Conservation (phyloP, 257 asterid species). For the Solanum bulbocastanum region DNA sequence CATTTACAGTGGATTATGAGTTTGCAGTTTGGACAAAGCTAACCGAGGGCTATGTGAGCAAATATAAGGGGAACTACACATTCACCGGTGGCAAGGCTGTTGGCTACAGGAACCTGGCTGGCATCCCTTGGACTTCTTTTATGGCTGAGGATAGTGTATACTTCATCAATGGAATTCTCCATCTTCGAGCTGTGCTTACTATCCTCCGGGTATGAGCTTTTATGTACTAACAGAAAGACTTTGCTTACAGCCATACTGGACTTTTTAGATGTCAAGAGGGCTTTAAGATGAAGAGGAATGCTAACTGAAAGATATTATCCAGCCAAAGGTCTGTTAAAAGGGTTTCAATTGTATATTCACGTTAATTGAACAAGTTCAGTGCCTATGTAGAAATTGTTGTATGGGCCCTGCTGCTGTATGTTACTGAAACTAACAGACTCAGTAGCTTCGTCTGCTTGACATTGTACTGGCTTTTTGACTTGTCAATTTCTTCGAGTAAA, state of each 20-base stretch:
- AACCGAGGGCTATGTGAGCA: neutral
- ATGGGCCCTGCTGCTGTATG: neutral
- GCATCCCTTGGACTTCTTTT: conserved; percentile 6
- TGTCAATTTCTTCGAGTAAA: neutral
- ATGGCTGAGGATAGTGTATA: neutral
- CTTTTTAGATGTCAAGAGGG: neutral
- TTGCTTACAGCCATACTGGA: neutral
- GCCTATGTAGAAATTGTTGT: neutral
- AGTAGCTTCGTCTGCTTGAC: neutral
- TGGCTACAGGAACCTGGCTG: conserved; percentile 7
- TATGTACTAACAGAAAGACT: neutral
- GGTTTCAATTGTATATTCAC: neutral
- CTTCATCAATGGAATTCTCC: conserved; percentile 8
- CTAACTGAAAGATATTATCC: neutral
- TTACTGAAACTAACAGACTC: neutral
- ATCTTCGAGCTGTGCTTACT: conserved; percentile 10
- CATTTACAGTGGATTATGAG: conserved; percentile 8
- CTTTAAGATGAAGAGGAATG: neutral
- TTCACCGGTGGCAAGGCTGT: conserved; percentile 7
- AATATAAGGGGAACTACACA: conserved; percentile 6
- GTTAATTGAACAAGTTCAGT: neutral
- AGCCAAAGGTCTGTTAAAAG: neutral
- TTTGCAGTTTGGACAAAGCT: conserved; percentile 3
- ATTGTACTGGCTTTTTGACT: neutral
- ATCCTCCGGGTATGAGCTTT: neutral